phyloP scores from a whole-genome alignment of 306 rosid genomes.

The Adenanthera pavonina region DNA sequence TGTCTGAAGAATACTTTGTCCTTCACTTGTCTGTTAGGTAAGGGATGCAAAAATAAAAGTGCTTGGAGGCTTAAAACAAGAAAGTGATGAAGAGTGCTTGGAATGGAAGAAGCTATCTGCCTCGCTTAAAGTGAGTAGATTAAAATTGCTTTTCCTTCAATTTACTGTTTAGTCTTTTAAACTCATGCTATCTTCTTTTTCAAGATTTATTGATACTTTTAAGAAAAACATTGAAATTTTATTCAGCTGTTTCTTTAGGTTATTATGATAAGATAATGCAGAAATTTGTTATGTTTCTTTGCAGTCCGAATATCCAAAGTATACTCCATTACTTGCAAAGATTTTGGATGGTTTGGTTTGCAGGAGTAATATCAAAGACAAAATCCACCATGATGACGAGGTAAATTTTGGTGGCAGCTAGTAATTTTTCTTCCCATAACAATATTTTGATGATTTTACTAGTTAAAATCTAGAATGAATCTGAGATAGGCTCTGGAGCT shows the following conservation, averaged over 20 bases:
- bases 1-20: conserved; percentile 36
- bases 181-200: conserved; percentile 15
- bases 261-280: conserved; percentile 13
- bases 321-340: conserved; percentile 87
- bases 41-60: conserved; percentile 87
- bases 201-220: background rate
- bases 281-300: conserved; percentile 40
- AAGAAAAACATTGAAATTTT: background rate
- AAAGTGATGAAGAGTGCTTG: conserved; percentile 62
- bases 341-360: conserved; percentile 85
- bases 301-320: conserved; percentile 88
- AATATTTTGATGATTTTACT: background rate
- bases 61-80: conserved; percentile 77
- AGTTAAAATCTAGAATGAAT: conserved; percentile 1
- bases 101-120: conserved; percentile 82
- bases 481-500: conserved; percentile 28
- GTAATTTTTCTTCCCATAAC: conserved; percentile 6
- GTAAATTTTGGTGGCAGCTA: conserved; percentile 42
- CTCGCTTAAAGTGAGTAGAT: conserved; percentile 69
- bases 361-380: conserved; percentile 61
- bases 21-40: conserved; percentile 59
- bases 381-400: conserved; percentile 65
- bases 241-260: conserved; percentile 20
- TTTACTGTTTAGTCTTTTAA: conserved; percentile 19
- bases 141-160: conserved; percentile 26